Base-by-base conservation (phyloP, 2,329 filamentous ascomycete species). In the Aspergillus ustus region DNA sequence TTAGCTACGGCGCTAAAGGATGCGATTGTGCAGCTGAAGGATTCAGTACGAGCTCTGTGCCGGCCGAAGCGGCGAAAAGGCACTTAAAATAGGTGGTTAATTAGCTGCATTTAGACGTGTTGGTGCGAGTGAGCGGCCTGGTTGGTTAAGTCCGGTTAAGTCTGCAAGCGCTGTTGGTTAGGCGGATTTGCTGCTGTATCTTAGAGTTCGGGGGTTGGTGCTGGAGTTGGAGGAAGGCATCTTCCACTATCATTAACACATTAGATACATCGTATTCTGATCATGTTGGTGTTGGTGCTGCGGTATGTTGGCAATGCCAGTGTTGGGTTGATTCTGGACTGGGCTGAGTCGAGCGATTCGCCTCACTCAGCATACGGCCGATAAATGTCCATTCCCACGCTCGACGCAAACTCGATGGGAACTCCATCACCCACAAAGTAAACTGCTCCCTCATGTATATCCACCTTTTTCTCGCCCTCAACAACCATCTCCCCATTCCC, bases 391-490 rank as follows among this genome's bases (percentile, higher is more conserved):
- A 81, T 76, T 0, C 84, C 85, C 3, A 85, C 77, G 17, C 72
- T 65, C 20, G 81, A 79, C 56, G 74, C 73, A 51, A 84, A 78
- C 49, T 82, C 77, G 13, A 85, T 62, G 59, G 82, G 79, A 4
- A 81, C 76, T 0, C 84, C 85, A 2, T 85, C 84, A 1, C 84
- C 88, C n/a, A 91, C 77, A 72, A 89, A 91, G 70, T 83, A 91
- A 11, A 90, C 85, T 66, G 80, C 85, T 0, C 89, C 90, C 71
- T 87, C 85, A 28, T 81, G 83, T 50, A 91, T 61, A 31, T 85
- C 78, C 60, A 85, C 78, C 17, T 78, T 79, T 68, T 83, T 79
- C n/a, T 65, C 52, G 0, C 82, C 84, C 4, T 84, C 81, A 0
- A 81, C 84, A 61, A 78, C 80, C 81, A 91, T 77, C 25, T 73